phyloP scores from a whole-genome alignment of 495 filamentous ascomycete species.

The Aspergillus steynii region DNA sequence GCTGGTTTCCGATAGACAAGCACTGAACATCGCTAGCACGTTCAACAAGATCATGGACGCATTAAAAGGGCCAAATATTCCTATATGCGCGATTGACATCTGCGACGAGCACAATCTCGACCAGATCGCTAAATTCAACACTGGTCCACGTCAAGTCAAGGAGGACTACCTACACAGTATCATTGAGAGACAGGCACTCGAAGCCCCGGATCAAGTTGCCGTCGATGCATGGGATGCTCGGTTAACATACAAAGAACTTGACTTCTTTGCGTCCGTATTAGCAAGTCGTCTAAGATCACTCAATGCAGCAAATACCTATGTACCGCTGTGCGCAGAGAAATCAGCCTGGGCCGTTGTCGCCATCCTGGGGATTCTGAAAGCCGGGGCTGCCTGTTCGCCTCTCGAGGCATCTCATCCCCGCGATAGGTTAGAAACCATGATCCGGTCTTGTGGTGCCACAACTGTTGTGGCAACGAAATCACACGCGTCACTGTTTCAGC shows the following conservation, averaged over 20 bases:
- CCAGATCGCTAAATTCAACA: no score
- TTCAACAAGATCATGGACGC: no score
- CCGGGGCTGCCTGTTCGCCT: constrained; percentile 49
- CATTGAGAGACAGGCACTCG: no score
- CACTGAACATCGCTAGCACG: no score
- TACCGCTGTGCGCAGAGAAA: constrained; percentile 32
- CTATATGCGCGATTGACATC: no score
- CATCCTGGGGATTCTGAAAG: constrained; percentile 31
- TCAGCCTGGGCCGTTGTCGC: constrained; percentile 34
- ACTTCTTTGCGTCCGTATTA: constrained; percentile 21
- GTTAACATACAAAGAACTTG: constrained; percentile 34
- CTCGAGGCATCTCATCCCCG: constrained; percentile 53
- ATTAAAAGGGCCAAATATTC: no score
- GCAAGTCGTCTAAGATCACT: constrained; percentile 19
- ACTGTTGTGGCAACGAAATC: constrained; percentile 23
- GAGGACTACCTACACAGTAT: no score
- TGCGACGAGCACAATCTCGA: no score
- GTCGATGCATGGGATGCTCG: constrained; percentile 33
- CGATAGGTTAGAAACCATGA: constrained; percentile 19
- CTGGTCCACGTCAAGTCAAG: no score
- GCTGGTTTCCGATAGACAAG: no score
- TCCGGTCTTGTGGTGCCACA: constrained; percentile 13
- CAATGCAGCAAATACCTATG: constrained; percentile 22
- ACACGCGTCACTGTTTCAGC: constrained; percentile 12
- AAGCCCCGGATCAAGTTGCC: constrained; percentile 1